A percentile compares a stretch with the other conserved stretches of the same genome.
phyloP scores from a whole-genome alignment of 208 protist genomes.

The Trichomonas vaginalis region DNA sequence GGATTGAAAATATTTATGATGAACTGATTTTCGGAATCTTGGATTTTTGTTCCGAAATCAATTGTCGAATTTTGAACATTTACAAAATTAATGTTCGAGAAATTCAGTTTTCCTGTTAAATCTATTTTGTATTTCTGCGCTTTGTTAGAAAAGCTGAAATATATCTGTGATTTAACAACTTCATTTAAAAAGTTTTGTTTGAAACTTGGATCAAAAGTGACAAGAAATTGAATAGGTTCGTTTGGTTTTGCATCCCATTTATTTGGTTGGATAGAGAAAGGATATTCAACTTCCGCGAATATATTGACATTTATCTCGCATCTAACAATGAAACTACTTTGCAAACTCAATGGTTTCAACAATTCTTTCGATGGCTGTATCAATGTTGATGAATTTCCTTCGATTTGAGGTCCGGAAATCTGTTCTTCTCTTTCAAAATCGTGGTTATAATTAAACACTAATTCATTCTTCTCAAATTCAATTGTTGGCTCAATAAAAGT shows the following conservation, averaged over 20 bases:
- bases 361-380: background rate
- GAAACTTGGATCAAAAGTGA: background rate
- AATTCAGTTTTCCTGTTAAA: background rate
- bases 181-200: background rate
- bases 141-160: background rate
- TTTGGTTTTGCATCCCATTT: background rate
- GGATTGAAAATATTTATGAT: background rate
- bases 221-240: background rate
- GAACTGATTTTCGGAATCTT: background rate
- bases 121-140: background rate
- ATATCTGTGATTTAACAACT: background rate
- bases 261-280: background rate
- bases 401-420: background rate
- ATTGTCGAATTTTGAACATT: background rate
- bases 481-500: background rate
- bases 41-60: background rate
- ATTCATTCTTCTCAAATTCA: background rate
- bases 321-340: background rate
- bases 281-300: background rate
- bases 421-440: background rate
- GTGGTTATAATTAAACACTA: background rate
- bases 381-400: background rate
- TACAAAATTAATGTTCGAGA: background rate
- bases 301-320: background rate
- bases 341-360: background rate